Evolutionary conservation across 257 asterid genomes (phyloP).

Genomic region (Verbena officinalis): DNA sequence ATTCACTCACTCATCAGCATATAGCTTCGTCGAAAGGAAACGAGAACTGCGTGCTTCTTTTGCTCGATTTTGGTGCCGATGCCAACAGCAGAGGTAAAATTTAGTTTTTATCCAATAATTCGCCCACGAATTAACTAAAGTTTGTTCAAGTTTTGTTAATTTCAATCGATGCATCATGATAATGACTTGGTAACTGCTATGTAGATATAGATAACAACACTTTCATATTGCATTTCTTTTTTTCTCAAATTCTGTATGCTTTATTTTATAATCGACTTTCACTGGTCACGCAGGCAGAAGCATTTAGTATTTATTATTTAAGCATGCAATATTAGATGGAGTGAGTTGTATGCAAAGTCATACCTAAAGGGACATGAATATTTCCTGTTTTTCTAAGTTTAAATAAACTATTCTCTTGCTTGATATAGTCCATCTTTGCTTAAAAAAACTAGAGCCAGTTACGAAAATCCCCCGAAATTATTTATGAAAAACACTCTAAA

Average conservation of each 20-base stretch:
- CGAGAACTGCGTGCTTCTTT: conserved; percentile 71
- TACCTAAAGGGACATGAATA: neutral
- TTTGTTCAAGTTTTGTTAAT: too few relatives aligned
- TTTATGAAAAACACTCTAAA: too few relatives aligned
- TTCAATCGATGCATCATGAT: neutral
- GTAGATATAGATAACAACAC: conserved; percentile 10
- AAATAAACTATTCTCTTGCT: too few relatives aligned
- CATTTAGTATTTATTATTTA: conserved; percentile 6
- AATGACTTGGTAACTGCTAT: neutral
- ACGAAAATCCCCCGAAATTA: too few relatives aligned
- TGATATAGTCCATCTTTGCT: too few relatives aligned
- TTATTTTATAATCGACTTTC: conserved; percentile 18
- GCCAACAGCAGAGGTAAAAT: conserved; percentile 74
- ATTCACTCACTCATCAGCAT: conserved; percentile 66
- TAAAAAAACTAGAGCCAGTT: too few relatives aligned
- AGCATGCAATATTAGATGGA: conserved; percentile 4
- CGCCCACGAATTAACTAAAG: too few relatives aligned
- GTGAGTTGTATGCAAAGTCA: neutral
- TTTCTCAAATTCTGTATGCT: conserved; percentile 5
- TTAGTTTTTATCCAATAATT: neutral
- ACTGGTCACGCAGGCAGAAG: neutral
- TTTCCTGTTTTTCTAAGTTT: too few relatives aligned
- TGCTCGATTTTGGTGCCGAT: conserved; percentile 84
- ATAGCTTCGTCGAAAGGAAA: conserved; percentile 85
- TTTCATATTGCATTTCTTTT: conserved; percentile 3